Percentiles rank a stretch among this genome's conserved stretches.
Evolutionary conservation across 495 filamentous ascomycete species (phyloP).

Genomic region (Tuber borchii): DNA sequence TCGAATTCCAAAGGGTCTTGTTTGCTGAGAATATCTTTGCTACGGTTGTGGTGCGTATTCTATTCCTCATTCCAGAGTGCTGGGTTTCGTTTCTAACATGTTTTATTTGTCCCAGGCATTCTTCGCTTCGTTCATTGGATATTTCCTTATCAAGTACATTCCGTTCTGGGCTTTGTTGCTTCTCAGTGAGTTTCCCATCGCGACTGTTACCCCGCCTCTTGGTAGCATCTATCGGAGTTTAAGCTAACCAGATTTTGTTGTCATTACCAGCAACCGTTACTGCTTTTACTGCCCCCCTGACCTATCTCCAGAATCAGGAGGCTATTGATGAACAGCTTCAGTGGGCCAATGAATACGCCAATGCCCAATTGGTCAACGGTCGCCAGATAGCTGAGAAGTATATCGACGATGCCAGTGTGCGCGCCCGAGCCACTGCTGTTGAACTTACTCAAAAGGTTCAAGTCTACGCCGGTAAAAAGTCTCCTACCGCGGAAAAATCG

Average conservation of each 20-base stretch:
- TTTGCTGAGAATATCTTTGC: conserved; percentile 87
- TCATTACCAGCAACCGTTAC: conserved; percentile 52
- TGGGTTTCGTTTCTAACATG: conserved; percentile 12
- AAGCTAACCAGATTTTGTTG: conserved; percentile 9
- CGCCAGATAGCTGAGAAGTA: conserved; percentile 74
- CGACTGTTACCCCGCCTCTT: not conserved
- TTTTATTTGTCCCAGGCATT: conserved; percentile 56
- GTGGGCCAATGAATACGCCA: conserved; percentile 63
- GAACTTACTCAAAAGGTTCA: conserved; percentile 83
- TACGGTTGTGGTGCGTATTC: conserved; percentile 67
- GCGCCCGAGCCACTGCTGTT: conserved; percentile 71
- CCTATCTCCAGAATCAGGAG: conserved; percentile 91
- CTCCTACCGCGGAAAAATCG: not conserved
- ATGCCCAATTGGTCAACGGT: conserved; percentile 73
- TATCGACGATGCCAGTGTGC: conserved; percentile 65
- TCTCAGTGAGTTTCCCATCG: conserved; percentile 45
- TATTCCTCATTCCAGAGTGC: conserved; percentile 8
- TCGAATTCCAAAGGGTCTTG: conserved; percentile 89
- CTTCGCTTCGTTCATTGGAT: conserved; percentile 71
- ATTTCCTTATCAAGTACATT: conserved; percentile 88
- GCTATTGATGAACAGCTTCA: conserved; percentile 79
- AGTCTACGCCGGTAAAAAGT: conserved; percentile 49
- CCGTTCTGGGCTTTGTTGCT: conserved; percentile 88
- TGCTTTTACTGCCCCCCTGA: conserved; percentile 75
- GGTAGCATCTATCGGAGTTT: not conserved